These are phyloP conservation scores for Wickerhamiella lipophila DNA, from an alignment of 805 yeast genomes.

Conservation along the genomic window DNA sequence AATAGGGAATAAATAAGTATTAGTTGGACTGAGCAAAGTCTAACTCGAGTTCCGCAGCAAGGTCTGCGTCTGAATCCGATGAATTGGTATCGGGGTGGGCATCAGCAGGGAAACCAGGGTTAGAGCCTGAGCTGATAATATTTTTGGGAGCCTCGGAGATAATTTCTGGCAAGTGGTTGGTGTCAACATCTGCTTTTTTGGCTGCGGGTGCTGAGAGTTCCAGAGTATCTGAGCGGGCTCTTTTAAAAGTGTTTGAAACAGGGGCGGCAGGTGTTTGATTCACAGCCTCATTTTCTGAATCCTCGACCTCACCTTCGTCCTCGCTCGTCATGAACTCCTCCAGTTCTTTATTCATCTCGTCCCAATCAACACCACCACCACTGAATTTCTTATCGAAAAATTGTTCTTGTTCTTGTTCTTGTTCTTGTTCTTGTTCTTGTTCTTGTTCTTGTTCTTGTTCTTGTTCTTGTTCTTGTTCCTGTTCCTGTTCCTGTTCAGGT, in stretches of 20 bases:
- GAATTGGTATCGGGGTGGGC: no score
- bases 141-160: no score
- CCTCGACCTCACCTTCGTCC: conserved; percentile 18
- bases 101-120: no score
- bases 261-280: neutral
- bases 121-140: no score
- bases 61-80: conserved; percentile 1
- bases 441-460: no score
- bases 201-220: neutral
- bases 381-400: conserved; percentile 24
- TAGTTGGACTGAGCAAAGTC: neutral
- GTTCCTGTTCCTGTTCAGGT: no score
- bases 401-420: conserved; percentile 34
- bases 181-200: neutral
- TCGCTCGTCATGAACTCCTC: conserved; percentile 36
- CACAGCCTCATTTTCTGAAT: neutral
- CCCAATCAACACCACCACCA: conserved; percentile 34
- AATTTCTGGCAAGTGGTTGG: neutral
- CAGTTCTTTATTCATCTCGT: conserved; percentile 42
- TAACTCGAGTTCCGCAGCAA: neutral
- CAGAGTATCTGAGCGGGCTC: neutral
- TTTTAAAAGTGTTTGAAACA: neutral
- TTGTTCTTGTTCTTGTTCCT: no score
- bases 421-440: no score
- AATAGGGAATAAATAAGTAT: neutral